These are phyloP conservation scores for Schwanniomyces yamadae DNA, from an alignment of 805 yeast species.

Conservation along the genomic window DNA sequence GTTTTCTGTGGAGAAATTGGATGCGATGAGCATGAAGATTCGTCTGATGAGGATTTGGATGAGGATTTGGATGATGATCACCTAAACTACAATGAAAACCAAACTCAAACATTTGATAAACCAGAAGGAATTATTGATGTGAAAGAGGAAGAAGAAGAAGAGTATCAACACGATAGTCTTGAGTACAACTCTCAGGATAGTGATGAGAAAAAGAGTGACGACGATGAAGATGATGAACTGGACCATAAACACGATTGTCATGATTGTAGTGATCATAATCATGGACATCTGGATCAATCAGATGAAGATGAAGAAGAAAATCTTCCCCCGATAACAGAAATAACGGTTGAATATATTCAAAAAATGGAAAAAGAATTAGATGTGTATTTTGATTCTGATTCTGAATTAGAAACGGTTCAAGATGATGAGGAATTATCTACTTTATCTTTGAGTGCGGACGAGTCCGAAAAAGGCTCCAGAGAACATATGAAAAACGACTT, in stretches of 20 bases:
- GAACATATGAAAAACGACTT: slow-evolving; percentile 15
- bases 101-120: too few species aligned
- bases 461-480: slow-evolving; percentile 9
- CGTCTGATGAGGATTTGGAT: slow-evolving; percentile 18
- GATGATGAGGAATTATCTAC: slow-evolving; percentile 19
- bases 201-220: slow-evolving; percentile 9
- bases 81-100: slow-evolving; percentile 2
- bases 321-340: slow-evolving; percentile 9
- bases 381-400: too few species aligned
- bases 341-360: slow-evolving; percentile 19
- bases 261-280: slow-evolving; percentile 14
- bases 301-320: slow-evolving; percentile 10
- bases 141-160: slow-evolving; percentile 13
- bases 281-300: slow-evolving; percentile 7
- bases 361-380: slow-evolving; percentile 19
- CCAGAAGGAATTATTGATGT: slow-evolving; percentile 12
- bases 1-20: slow-evolving; percentile 31
- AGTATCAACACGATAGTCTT: slow-evolving; percentile 1
- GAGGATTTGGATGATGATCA: slow-evolving; percentile 11
- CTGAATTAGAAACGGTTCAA: slow-evolving; percentile 10
- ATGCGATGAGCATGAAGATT: slow-evolving; percentile 31
- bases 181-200: slow-evolving; percentile 12
- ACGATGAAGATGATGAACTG: slow-evolving; percentile 9
- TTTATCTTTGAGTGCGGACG: slow-evolving; percentile 13
- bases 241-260: slow-evolving; percentile 13